Percentiles rank a stretch among this genome's conserved stretches.
Conservation (phyloP, 1,284 basidiomycete genomes). For the Meripilus lineatus region DNA sequence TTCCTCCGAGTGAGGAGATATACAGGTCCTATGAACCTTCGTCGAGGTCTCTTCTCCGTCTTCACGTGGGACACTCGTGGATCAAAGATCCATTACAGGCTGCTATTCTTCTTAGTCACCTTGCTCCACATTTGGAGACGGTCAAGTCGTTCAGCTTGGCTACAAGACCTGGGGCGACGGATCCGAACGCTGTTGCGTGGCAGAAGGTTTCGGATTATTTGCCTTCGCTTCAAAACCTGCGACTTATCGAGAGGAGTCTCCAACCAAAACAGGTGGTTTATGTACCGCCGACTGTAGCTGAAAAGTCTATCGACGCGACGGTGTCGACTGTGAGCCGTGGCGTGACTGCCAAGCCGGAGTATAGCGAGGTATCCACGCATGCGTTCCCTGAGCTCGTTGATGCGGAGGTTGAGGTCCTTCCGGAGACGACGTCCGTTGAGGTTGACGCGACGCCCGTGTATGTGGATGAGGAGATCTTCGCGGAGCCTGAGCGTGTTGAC, state of each 20-base stretch:
- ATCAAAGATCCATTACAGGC: constrained; percentile 59
- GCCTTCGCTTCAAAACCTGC: constrained; percentile 62
- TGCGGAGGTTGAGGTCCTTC: constrained; percentile 25
- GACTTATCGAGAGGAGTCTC: constrained; percentile 52
- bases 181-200: constrained; percentile 62
- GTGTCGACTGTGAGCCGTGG: constrained; percentile 41
- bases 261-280: constrained; percentile 28
- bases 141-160: constrained; percentile 73
- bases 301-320: constrained; percentile 53
- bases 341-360: constrained; percentile 43
- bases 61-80: constrained; percentile 73
- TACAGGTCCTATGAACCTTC: constrained; percentile 43
- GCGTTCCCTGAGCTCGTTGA: constrained; percentile 42
- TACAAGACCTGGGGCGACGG: constrained; percentile 62
- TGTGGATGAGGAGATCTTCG: constrained; percentile 22
- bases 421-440: constrained; percentile 20
- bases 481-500: constrained; percentile 19
- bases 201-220: constrained; percentile 61
- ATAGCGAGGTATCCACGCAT: constrained; percentile 42
- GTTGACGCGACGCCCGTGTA: constrained; percentile 29
- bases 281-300: constrained; percentile 22
- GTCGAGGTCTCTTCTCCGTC: constrained; percentile 57
- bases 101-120: constrained; percentile 67
- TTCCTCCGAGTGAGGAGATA: constrained; percentile 38
- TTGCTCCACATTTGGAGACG: constrained; percentile 62